Base-by-base conservation (phyloP, 441 rosid genomes). In the Cnidoscolus chayamansa region DNA sequence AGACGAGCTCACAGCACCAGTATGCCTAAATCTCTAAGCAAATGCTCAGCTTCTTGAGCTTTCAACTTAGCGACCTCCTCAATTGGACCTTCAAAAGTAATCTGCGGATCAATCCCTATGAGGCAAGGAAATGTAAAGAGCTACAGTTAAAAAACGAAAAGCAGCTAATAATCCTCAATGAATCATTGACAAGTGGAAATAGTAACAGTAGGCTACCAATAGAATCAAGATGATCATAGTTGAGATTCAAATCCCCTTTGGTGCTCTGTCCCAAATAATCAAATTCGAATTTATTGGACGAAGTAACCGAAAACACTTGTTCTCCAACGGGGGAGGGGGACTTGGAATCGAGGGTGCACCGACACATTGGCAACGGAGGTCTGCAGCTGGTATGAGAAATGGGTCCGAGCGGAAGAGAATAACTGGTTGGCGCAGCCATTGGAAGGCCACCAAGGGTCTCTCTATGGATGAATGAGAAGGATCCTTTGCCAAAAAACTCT, bases 191-290 rank as follows among this genome's bases (percentile, higher is more conserved):
- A 15, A 17, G 58, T 13, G n/a, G 40, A n/a, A 11, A 7, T 19
- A 25, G 19, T 45, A 19, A 11, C 1, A 17, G 40, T 16, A 11
- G n/a, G 9, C 0, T 83, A 88, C 93, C 91, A 50, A 85, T 81
- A 72, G 88, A 76, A 69, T 83, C 83, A 58, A 88, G 92, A 50
- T 79, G 91, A 74, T 92, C 88, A 61, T 80, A 63, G 67, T 90
- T 90, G 78, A 92, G 84, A 83, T 90, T 92, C 85, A 95, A 87
- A 84, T 95, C 99, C 56, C 99, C 98, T 77, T 85, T 95, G 62
- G 98, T 91, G 81, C 97, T 92, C 85, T 92, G 85, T n/a, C 99
- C 99, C 64, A 95, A 79, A 80, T 92, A 95, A 82, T 95, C 99
- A 30, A 95, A 86, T 62, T 90, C 94, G 72, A 43, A 76, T 72